These are phyloP conservation scores for Sphagnum contortum DNA, from an alignment of 225 moss, liverwort and hornwort genomes.

Conservation along the genomic window DNA sequence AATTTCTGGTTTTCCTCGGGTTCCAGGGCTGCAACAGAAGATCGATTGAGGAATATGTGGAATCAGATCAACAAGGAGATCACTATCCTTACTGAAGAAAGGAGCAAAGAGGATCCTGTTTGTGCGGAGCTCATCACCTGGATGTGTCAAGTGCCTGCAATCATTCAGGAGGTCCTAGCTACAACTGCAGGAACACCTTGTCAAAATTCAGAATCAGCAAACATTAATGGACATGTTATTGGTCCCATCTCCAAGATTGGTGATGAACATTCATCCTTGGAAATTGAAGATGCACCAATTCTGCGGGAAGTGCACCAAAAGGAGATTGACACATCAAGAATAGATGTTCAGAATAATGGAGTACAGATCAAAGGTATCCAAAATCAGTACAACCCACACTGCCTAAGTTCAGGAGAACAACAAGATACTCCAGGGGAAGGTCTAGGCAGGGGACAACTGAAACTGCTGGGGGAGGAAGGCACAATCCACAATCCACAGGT, in stretches of 20 bases:
- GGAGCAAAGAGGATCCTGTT: constrained; percentile 31
- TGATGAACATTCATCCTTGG: constrained; percentile 5
- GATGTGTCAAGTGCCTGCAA: constrained; percentile 55
- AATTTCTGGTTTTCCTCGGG: not conserved
- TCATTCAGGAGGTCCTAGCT: constrained; percentile 45
- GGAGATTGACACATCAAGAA: constrained; percentile 33
- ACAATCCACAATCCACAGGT: too few relatives aligned
- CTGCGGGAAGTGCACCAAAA: constrained; percentile 9
- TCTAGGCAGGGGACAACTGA: too few relatives aligned
- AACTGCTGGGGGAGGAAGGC: too few relatives aligned
- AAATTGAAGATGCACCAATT: too few relatives aligned
- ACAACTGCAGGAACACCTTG: not conserved
- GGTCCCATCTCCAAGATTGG: not conserved
- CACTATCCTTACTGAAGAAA: constrained; percentile 51
- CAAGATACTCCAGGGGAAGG: too few relatives aligned
- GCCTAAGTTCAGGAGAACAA: too few relatives aligned
- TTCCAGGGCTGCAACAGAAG: constrained; percentile 57
- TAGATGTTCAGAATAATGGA: constrained; percentile 38
- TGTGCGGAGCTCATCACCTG: constrained; percentile 60
- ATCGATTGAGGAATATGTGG: constrained; percentile 75
- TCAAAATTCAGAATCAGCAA: too few relatives aligned
- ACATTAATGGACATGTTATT: too few relatives aligned
- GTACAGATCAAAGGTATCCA: constrained; percentile 6
- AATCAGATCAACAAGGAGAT: constrained; percentile 73
- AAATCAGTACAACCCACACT: too few relatives aligned